Evolutionary conservation across 768 basidiomycete genomes (phyloP).

Genomic region (Chalciporus pseudorubinellus): DNA sequence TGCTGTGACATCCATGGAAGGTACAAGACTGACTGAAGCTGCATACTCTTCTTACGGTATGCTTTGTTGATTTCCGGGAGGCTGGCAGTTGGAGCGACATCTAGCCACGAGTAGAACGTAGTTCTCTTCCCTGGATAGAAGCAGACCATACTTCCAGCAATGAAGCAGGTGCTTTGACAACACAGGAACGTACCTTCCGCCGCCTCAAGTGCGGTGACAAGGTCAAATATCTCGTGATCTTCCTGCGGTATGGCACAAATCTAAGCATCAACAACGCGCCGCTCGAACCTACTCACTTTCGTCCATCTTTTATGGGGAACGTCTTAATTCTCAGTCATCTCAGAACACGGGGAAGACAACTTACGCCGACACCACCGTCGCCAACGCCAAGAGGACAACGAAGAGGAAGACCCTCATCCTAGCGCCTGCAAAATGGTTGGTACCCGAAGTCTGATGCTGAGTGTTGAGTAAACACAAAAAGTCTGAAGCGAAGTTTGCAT

Average conservation of each 20-base stretch:
- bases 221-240: slow-evolving; percentile 96
- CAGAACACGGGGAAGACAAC: slow-evolving; percentile 26
- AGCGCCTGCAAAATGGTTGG: background rate
- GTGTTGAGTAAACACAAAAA: too few relatives aligned
- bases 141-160: slow-evolving; percentile 1
- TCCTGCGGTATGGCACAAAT: slow-evolving; percentile 46
- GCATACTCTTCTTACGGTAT: slow-evolving; percentile 87
- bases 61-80: slow-evolving; percentile 81
- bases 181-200: slow-evolving; percentile 60
- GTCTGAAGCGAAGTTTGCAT: too few relatives aligned
- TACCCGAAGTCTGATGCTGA: background rate
- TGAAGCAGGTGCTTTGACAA: background rate
- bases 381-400: slow-evolving; percentile 50
- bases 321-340: background rate
- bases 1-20: background rate
- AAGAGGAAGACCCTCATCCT: slow-evolving; percentile 52
- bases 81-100: slow-evolving; percentile 70
- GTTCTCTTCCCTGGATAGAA: slow-evolving; percentile 68
- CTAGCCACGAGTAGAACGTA: slow-evolving; percentile 95
- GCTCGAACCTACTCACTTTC: slow-evolving; percentile 43
- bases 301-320: slow-evolving; percentile 54
- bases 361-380: slow-evolving; percentile 57
- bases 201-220: slow-evolving; percentile 75
- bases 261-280: background rate
- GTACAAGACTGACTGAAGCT: slow-evolving; percentile 71